A percentile compares a stretch with the other conserved stretches of the same genome.
These are phyloP conservation scores for Diaporthe sp. DNA, from an alignment of 2,329 filamentous ascomycete species.

Conservation along the genomic window DNA sequence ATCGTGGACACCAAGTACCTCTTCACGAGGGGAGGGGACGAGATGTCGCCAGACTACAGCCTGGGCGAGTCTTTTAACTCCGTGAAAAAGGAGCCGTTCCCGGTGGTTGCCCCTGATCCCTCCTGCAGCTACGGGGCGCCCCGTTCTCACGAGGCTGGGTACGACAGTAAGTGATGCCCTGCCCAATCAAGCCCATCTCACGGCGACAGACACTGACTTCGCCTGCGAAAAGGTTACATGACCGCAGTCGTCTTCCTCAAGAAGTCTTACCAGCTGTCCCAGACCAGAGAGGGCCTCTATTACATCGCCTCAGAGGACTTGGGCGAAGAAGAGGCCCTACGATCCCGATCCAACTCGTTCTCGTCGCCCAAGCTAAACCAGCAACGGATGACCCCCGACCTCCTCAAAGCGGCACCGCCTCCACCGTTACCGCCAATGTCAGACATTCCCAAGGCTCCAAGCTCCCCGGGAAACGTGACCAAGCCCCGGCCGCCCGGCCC, in stretches of 20 bases:
- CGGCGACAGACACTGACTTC: background rate
- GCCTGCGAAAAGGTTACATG: conserved; percentile 53
- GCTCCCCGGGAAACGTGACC: background rate
- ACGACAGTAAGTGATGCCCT: conserved; percentile 62
- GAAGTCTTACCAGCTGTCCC: conserved; percentile 40
- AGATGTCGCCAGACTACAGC: conserved; percentile 72
- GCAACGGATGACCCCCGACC: background rate
- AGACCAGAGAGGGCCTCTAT: conserved; percentile 21
- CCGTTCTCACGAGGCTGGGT: conserved; percentile 70
- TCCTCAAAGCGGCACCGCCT: background rate
- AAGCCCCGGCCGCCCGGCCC: background rate
- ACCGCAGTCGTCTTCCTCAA: conserved; percentile 58
- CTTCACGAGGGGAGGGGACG: conserved; percentile 79
- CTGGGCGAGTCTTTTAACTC: conserved; percentile 42
- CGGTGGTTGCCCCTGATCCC: conserved; percentile 8
- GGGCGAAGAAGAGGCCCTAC: background rate
- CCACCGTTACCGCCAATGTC: background rate
- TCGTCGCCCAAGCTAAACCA: background rate
- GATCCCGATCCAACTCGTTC: background rate
- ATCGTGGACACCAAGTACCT: conserved; percentile 79
- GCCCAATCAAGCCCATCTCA: background rate
- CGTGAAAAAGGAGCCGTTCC: background rate
- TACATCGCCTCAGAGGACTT: conserved; percentile 9
- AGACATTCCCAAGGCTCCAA: background rate
- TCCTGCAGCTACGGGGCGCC: background rate